phyloP scores from a whole-genome alignment of 2,329 filamentous ascomycete species.

The Chaetothyriales sp. region DNA sequence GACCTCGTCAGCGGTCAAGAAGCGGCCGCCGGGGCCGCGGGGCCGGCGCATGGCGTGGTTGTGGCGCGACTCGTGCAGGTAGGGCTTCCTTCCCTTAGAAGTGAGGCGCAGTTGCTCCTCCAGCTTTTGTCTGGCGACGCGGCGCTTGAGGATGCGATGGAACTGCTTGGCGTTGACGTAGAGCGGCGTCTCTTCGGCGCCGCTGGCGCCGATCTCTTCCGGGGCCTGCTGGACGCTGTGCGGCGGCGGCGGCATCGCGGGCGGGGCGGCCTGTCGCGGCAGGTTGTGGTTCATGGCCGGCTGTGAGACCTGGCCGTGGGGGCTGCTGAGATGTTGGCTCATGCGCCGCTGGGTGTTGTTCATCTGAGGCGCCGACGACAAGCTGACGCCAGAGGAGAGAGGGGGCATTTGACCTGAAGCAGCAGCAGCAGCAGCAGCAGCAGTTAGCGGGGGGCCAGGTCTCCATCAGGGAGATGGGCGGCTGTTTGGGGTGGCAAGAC shows the following conservation, averaged over 20 bases:
- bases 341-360: slow-evolving; percentile 47
- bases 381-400: slow-evolving; percentile 34
- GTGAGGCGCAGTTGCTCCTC: slow-evolving; percentile 87
- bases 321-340: slow-evolving; percentile 61
- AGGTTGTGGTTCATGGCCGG: slow-evolving; percentile 59
- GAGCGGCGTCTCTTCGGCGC: slow-evolving; percentile 77
- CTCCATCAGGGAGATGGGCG: slow-evolving; percentile 24
- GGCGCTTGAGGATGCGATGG: slow-evolving; percentile 86
- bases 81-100: slow-evolving; percentile 90
- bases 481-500: slow-evolving; percentile 43
- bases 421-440: too few relatives aligned
- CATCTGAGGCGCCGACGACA: slow-evolving; percentile 45
- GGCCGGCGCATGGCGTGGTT: slow-evolving; percentile 97
- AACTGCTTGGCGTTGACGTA: slow-evolving; percentile 99
- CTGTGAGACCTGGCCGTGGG: slow-evolving; percentile 58
- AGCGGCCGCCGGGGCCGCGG: slow-evolving; percentile 82
- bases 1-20: slow-evolving; percentile 92
- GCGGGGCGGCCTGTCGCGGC: slow-evolving; percentile 38
- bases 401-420: slow-evolving; percentile 20
- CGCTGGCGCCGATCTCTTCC: slow-evolving; percentile 58
- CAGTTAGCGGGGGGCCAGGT: slow-evolving; percentile 4
- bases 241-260: slow-evolving; percentile 34
- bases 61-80: slow-evolving; percentile 91
- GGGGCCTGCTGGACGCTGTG: slow-evolving; percentile 52
- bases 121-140: slow-evolving; percentile 81